Percentiles rank a stretch among this genome's conserved stretches.
phyloP scores from a whole-genome alignment of 2,329 filamentous ascomycete genomes.

The Clonostachys chloroleuca region DNA sequence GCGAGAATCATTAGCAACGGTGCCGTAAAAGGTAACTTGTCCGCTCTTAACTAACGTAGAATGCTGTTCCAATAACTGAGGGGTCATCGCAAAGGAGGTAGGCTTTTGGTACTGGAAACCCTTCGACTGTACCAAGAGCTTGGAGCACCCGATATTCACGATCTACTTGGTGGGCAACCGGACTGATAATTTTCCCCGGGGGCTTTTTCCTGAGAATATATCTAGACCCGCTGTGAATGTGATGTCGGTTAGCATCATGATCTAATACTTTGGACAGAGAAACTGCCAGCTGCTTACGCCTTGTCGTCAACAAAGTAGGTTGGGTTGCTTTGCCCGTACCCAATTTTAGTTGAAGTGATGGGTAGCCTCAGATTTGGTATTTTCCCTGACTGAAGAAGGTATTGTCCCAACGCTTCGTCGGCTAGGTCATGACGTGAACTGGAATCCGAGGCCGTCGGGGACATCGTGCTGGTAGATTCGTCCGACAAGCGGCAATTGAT shows the following conservation, averaged over 20 bases:
- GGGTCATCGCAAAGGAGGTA: conserved; percentile 77
- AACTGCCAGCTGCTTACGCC: background rate
- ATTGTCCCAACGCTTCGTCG: background rate
- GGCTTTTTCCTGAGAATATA: conserved; percentile 86
- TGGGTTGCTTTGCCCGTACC: background rate
- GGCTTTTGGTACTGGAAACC: conserved; percentile 72
- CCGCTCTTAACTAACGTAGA: conserved; percentile 57
- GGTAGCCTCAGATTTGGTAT: background rate
- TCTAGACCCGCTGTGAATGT: background rate
- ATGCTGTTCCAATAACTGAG: conserved; percentile 74
- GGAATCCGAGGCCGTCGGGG: too few relatives aligned
- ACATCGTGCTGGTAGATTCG: too few relatives aligned
- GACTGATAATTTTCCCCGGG: conserved; percentile 77
- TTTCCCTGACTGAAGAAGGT: background rate
- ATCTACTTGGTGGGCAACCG: conserved; percentile 86
- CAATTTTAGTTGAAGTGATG: background rate
- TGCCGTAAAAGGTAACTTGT: too few relatives aligned
- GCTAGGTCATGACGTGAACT: background rate
- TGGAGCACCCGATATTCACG: conserved; percentile 82
- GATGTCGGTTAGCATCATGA: too few relatives aligned
- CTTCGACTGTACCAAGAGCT: conserved; percentile 63
- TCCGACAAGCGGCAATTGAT: too few relatives aligned
- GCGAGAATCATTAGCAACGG: too few relatives aligned
- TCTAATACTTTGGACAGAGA: too few relatives aligned
- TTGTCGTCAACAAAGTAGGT: background rate